Base-by-base conservation (phyloP, 768 basidiomycete genomes). In the Naganishia vishniacii region DNA sequence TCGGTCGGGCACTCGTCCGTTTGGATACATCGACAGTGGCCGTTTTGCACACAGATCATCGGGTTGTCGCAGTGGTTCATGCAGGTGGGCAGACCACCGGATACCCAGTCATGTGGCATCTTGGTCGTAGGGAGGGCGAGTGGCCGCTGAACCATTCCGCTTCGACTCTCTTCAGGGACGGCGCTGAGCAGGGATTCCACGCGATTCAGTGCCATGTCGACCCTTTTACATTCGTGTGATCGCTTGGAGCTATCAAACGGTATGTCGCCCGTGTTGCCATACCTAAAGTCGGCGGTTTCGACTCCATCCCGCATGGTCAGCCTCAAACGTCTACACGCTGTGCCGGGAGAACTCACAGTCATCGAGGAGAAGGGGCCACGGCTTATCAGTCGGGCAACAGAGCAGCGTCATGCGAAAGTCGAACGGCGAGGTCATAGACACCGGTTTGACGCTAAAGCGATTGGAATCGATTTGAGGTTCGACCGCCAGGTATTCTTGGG, bases 1-100 rank as follows among this genome's bases (percentile, higher is more conserved):
- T 63, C 62, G 3, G 70, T 61, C 12, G 68, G 67, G 66, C 77
- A 78, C n/a, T 69, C 62, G 47, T 74, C 73, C 2, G 75, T 66
- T 16, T 69, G 67, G 12, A 78, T 74, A 48, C 77, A 78, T 46
- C 74, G 72, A 58, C 77, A 78, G 26, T 69, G 65, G 3, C 75
- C 75, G 9, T 75, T 75, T 62, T 78, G 70, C 23, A 78, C 70
- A 64, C 77, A 78, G 44, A 76, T 69, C 11, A 69, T 62, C 15
- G 77, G 77, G 48, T 70, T 72, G 49, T 69, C 62, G 64, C 75
- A 78, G 42, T 75, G 70, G 65, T 78, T 78, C 68, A 70, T 74
- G 67, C 77, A 78, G 8, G 73, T 61, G 0, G 75, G 75, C 4
- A 75, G 60, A 28, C 73, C 70, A 41, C 68, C 68, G 32, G 72